Percentiles rank a stretch among this genome's conserved stretches.
These are phyloP conservation scores for Borovskyia barvae DNA, from an alignment of 208 protist genomes.

Conservation along the genomic window DNA sequence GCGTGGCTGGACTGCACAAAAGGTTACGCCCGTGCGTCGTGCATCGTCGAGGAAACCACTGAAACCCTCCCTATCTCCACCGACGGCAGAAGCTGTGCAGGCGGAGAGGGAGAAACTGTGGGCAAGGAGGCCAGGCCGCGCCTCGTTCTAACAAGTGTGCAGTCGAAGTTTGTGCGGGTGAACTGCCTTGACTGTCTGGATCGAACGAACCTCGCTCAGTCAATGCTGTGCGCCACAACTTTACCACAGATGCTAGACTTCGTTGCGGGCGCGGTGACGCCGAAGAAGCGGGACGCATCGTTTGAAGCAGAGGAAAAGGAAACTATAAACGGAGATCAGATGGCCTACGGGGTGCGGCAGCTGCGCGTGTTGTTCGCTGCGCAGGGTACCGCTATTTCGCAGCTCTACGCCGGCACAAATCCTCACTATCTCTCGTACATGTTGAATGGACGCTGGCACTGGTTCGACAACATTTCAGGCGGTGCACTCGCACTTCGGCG, in stretches of 20 bases:
- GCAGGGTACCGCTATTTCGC: conserved; percentile 66
- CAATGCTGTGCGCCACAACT: conserved; percentile 35
- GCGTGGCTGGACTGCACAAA: conserved; percentile 32
- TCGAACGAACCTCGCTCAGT: conserved; percentile 77
- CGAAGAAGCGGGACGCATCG: background rate
- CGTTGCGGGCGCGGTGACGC: conserved; percentile 8
- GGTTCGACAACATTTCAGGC: conserved; percentile 11
- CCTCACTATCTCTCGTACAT: conserved; percentile 71
- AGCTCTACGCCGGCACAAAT: conserved; percentile 71
- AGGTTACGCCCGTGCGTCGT: background rate
- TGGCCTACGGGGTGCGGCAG: background rate
- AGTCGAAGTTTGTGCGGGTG: conserved; percentile 38
- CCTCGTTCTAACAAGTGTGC: conserved; percentile 6
- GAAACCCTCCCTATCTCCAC: background rate
- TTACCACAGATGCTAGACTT: conserved; percentile 57
- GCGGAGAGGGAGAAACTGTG: background rate
- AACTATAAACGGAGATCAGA: too few species aligned
- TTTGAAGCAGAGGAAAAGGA: too few species aligned
- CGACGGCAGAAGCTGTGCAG: background rate
- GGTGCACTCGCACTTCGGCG: conserved; percentile 48
- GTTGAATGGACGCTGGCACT: conserved; percentile 22
- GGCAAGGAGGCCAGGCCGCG: background rate
- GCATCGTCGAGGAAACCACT: background rate
- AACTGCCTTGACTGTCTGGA: conserved; percentile 88
- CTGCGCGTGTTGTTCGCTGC: conserved; percentile 39